Conservation (phyloP, 2,329 filamentous ascomycete genomes). For the Penicillium sp. region DNA sequence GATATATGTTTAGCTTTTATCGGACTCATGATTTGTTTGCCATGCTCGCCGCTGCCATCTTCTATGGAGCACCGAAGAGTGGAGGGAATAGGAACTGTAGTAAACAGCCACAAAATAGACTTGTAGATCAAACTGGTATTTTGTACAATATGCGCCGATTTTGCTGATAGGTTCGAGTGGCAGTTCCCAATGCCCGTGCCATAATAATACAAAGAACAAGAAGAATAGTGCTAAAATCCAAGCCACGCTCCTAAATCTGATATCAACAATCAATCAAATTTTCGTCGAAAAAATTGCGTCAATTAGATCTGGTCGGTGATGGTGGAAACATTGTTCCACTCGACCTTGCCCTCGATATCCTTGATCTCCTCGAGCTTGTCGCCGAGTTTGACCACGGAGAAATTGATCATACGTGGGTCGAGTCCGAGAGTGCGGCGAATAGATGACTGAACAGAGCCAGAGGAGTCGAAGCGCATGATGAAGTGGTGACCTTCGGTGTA, state of each 20-base stretch:
- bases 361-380: conserved; percentile 61
- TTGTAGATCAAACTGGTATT: conserved; percentile 19
- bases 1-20: neutral
- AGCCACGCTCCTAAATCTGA: conserved; percentile 10
- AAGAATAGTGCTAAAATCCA: conserved; percentile 15
- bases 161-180: conserved; percentile 27
- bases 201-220: conserved; percentile 30
- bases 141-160: conserved; percentile 33
- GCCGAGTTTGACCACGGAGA: conserved; percentile 83
- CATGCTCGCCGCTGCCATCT: neutral
- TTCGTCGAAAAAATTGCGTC: neutral
- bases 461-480: conserved; percentile 91
- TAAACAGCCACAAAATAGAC: neutral
- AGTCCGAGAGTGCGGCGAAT: conserved; percentile 73
- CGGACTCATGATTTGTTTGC: neutral
- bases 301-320: conserved; percentile 28
- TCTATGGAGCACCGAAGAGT: neutral
- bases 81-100: neutral
- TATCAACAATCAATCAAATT: conserved; percentile 5
- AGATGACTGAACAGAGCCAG: conserved; percentile 67
- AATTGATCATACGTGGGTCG: conserved; percentile 87
- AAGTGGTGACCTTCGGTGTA: conserved; percentile 93
- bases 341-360: conserved; percentile 54
- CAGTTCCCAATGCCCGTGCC: conserved; percentile 22
- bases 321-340: conserved; percentile 47